These are phyloP conservation scores for Leucosporidium scottii DNA, from an alignment of 768 basidiomycete species.

Conservation along the genomic window DNA sequence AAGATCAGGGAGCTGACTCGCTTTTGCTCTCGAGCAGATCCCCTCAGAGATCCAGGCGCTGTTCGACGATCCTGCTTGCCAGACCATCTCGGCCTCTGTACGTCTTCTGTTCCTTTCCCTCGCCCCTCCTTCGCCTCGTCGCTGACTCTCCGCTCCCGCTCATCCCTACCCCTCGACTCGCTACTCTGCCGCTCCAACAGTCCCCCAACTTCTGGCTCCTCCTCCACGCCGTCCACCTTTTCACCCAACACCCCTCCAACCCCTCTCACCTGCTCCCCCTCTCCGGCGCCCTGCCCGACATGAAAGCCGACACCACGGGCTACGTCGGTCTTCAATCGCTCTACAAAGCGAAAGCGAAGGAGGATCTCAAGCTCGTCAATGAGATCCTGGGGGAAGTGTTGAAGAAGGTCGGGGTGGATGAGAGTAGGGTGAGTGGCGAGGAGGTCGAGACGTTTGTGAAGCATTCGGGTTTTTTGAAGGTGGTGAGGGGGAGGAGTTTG, in stretches of 20 bases:
- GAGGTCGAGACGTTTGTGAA: slow-evolving; percentile 28
- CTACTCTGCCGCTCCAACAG: slow-evolving; percentile 32
- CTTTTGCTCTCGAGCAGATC: slow-evolving; percentile 44
- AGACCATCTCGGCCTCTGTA: slow-evolving; percentile 45
- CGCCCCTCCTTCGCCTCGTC: neutral
- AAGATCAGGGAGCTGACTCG: neutral
- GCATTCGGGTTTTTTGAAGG: slow-evolving; percentile 42
- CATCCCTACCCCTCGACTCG: neutral
- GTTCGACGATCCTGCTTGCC: slow-evolving; percentile 57
- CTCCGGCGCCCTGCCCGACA: slow-evolving; percentile 83
- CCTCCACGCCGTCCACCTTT: slow-evolving; percentile 63
- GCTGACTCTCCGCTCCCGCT: neutral
- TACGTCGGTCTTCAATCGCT: slow-evolving; percentile 80
- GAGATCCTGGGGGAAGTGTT: slow-evolving; percentile 35
- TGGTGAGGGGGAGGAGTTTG: slow-evolving; percentile 41
- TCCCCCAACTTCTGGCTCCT: slow-evolving; percentile 72
- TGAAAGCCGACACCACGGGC: slow-evolving; percentile 78
- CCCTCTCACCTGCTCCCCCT: slow-evolving; percentile 61
- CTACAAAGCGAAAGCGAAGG: slow-evolving; percentile 63
- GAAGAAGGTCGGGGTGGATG: slow-evolving; percentile 30
- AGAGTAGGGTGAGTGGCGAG: neutral
- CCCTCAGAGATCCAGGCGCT: slow-evolving; percentile 61
- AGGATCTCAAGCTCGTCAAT: slow-evolving; percentile 39
- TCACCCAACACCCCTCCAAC: slow-evolving; percentile 46
- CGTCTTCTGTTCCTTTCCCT: slow-evolving; percentile 41